Conservation (phyloP, 257 asterid species). For the Solanum chilense region DNA sequence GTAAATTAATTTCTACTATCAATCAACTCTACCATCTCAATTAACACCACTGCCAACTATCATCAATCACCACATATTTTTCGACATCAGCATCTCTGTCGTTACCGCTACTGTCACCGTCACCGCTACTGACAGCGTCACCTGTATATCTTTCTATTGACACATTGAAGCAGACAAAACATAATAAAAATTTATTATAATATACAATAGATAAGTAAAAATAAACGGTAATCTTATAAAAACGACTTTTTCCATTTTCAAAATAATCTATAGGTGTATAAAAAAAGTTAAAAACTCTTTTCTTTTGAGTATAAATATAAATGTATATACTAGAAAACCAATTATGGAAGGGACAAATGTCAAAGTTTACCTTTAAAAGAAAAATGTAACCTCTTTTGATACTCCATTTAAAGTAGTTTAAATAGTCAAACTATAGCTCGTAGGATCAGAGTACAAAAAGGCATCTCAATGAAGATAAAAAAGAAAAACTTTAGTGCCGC, state of each 20-base stretch:
- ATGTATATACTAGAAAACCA: background rate
- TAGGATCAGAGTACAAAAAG: background rate
- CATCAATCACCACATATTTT: background rate
- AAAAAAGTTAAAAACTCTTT: background rate
- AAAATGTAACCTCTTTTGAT: background rate
- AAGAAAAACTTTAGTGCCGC: background rate
- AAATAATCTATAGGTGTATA: background rate
- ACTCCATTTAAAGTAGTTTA: background rate
- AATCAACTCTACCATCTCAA: background rate
- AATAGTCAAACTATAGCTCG: background rate
- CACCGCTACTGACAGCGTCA: too few species aligned
- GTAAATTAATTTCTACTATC: background rate
- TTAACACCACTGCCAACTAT: background rate
- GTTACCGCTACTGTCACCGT: too few species aligned
- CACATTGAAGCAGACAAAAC: background rate
- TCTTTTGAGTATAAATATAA: background rate
- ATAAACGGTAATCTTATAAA: background rate
- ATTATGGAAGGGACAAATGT: background rate
- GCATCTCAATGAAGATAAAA: background rate
- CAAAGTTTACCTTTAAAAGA: background rate
- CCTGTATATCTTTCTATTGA: background rate
- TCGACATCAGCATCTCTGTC: background rate
- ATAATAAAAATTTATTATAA: background rate
- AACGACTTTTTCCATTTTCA: background rate
- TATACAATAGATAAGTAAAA: background rate